Conservation (phyloP, 2,329 filamentous ascomycete genomes). For the Trichoderma arundinaceum region DNA sequence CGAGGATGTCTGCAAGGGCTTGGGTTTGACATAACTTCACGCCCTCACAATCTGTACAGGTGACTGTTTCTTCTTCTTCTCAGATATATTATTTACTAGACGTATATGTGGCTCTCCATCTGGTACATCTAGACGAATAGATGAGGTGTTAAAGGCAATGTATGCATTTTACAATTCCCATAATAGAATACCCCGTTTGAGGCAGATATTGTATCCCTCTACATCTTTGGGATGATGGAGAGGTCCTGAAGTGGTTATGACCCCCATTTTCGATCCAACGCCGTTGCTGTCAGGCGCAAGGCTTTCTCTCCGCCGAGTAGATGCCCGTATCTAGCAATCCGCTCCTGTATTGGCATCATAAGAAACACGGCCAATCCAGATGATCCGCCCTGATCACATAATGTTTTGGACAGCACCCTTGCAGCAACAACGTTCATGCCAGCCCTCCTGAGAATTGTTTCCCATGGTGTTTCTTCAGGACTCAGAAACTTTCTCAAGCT, state of each 20-base stretch:
- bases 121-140: slow-evolving; percentile 14
- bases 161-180: neutral
- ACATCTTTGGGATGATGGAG: too few species aligned
- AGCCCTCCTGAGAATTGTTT: slow-evolving; percentile 43
- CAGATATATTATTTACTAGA: neutral
- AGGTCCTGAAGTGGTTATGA: neutral
- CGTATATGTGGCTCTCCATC: slow-evolving; percentile 5
- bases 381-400: slow-evolving; percentile 39
- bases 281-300: slow-evolving; percentile 31
- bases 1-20: neutral
- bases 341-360: slow-evolving; percentile 39
- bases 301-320: slow-evolving; percentile 40
- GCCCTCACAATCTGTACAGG: neutral
- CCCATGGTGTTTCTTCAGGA: slow-evolving; percentile 51
- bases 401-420: slow-evolving; percentile 41
- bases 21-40: slow-evolving; percentile 1
- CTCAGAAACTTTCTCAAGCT: slow-evolving; percentile 45
- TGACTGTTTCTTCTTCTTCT: neutral
- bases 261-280: slow-evolving; percentile 21
- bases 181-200: neutral
- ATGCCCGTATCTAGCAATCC: slow-evolving; percentile 37
- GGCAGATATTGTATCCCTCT: neutral
- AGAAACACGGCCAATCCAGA: slow-evolving; percentile 43
- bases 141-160: neutral
- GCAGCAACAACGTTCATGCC: slow-evolving; percentile 49